Base-by-base conservation (phyloP, 2,329 filamentous ascomycete species). In the Talaromyces sp. region DNA sequence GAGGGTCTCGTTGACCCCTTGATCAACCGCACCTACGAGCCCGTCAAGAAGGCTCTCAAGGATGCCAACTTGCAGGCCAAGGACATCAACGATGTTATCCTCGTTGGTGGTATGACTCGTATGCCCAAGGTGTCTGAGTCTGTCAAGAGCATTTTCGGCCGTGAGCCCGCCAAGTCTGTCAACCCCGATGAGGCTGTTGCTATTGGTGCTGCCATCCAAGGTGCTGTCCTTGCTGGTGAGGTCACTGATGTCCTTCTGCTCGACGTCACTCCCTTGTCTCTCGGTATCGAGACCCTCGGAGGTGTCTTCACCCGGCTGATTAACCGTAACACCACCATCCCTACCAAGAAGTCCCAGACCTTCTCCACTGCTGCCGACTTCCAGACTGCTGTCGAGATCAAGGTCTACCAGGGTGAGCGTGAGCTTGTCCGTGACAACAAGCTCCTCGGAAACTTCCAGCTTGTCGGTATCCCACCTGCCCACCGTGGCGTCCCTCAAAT, bases 361-460 rank as follows among this genome's bases (percentile, higher is more conserved):
- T 98, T 98, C 87, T 97, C 93, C 60, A 98, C 93, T 56, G 93
- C 93, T 58, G 93, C 93, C 68, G 93, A 98, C 78, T 96, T 96
- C 90, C 93, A 98, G 85, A 96, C 91, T 65, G 93, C 93, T 69
- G 93, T 98, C 74, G 93, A 97, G 84, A 98, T 98, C 85, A 97
- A 98, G 90, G 93, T 98, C 66, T 98, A 88, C 89, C 93, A 98
- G 88, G 93, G 93, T 84, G 93, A 98, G 86, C 93, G 93, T 90
- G 93, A 97, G 84, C 91, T 97, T 65, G 93, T 97, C 78, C 89
- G 88, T 75, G 93, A 98, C 83, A 98, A 98, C 89, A 98, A 98
- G 86, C 83, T 98, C 63, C 87, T 98, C 62, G 93, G 93, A 64
- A 98, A 98, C 89, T 98, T 98, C 90, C 93, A 98, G 86, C 89